Base-by-base conservation (phyloP, 2,329 filamentous ascomycete species). In the Cordyceps militaris region DNA sequence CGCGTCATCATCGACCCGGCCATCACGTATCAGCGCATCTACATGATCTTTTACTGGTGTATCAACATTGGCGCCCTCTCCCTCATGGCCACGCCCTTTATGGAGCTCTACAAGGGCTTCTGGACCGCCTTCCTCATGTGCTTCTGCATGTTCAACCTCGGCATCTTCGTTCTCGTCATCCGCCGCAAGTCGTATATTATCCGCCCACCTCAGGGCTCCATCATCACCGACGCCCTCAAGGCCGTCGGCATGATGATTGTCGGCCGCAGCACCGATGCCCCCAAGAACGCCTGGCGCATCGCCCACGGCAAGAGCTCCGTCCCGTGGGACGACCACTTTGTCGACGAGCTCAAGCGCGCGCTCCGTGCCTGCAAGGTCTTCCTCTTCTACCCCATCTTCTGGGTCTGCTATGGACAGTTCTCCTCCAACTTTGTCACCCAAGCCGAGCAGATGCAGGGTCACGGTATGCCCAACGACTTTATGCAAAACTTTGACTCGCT, bases 51-150 rank as follows among this genome's bases (percentile, higher is more conserved):
- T 74, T 89, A 89, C 71, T 78, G 79, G 69, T 86, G 83, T 71
- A 89, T 90, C 67, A 90, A 91, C 70, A 63, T 91, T 16, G 88
- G 87, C n/a, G 82, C 84, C 1, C 75, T 91, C 7, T 87, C 82
- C 0, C 75, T 82, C 56, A 78, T 90, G 63, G 84, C 81, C 7
- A 89, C 84, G 0, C 83, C 83, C 1, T 85, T 83, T 66, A 79
- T 89, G 74, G 88, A 91, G 69, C 74, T 80, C 59, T 79, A 85
- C 64, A 70, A 84, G 58, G 84, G 83, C 4, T 91, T 86, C 79
- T 89, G 85, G 79, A 78, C 78, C 1, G 86, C 84, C 2, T 90
- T 73, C 61, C 74, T 73, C 70, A 70, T 79, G 76, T 76, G 66
- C 69, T 79, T 86, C 62, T 77, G 76, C 66, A 80, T 86, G 71